Conservation (phyloP, 495 filamentous ascomycete species). For the Talaromyces ruber region DNA sequence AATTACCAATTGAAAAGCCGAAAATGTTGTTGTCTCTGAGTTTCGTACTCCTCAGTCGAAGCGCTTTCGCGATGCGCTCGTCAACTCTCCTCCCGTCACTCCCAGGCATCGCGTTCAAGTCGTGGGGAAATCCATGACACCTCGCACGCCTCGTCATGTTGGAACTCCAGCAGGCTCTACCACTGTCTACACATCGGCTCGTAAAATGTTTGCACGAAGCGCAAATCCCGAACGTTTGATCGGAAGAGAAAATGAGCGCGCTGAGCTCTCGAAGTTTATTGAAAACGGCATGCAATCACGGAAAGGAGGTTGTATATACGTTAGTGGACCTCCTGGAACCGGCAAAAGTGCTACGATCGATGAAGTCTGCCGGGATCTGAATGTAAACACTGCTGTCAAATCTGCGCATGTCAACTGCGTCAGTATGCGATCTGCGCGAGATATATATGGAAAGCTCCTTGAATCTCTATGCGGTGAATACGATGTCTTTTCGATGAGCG, state of each 20-base stretch:
- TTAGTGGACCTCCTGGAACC: conserved; percentile 92
- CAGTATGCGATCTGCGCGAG: conserved; percentile 76
- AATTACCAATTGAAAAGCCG: conserved; percentile 13
- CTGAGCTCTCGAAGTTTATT: conserved; percentile 63
- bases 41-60: conserved; percentile 54
- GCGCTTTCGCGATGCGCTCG: conserved; percentile 56
- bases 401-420: conserved; percentile 89
- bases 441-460: conserved; percentile 69
- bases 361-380: conserved; percentile 59
- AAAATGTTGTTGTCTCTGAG: conserved; percentile 24
- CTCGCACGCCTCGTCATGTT: conserved; percentile 44
- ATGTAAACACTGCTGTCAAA: conserved; percentile 40
- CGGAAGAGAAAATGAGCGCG: conserved; percentile 73
- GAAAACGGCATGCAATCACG: conserved; percentile 47
- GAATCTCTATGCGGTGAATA: conserved; percentile 53
- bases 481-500: conserved; percentile 46
- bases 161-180: conserved; percentile 52
- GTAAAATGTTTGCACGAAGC: conserved; percentile 78
- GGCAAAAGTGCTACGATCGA: conserved; percentile 91
- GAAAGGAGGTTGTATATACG: conserved; percentile 80
- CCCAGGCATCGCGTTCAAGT: conserved; percentile 61
- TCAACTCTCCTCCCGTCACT: conserved; percentile 54
- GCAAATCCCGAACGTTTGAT: conserved; percentile 67
- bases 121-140: conserved; percentile 55
- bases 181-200: conserved; percentile 76